Percentiles rank a stretch among this genome's conserved stretches.
These are phyloP conservation scores for Colletotrichum lini DNA, from an alignment of 2,329 filamentous ascomycete genomes.

Conservation along the genomic window DNA sequence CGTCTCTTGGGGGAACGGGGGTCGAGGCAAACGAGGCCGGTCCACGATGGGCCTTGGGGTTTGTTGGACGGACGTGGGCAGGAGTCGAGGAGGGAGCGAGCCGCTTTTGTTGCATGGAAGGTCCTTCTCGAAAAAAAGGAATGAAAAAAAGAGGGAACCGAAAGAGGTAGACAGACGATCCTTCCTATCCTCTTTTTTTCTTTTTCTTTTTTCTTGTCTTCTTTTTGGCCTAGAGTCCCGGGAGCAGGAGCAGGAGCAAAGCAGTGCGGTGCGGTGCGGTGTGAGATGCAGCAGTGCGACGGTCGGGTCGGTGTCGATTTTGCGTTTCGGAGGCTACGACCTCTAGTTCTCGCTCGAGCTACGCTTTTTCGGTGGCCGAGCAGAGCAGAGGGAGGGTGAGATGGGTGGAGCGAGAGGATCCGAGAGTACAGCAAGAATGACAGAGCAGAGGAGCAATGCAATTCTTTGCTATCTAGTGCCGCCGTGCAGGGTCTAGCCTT, in stretches of 20 bases:
- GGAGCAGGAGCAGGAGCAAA: constrained; percentile 25
- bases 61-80: neutral
- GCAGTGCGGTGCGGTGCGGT: constrained; percentile 26
- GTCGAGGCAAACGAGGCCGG: constrained; percentile 28
- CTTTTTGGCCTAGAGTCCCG: neutral
- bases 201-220: no score
- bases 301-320: constrained; percentile 28
- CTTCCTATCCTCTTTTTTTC: neutral
- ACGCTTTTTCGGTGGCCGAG: constrained; percentile 41
- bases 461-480: constrained; percentile 12
- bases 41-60: constrained; percentile 35
- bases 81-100: constrained; percentile 30
- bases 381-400: constrained; percentile 20
- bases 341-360: constrained; percentile 38
- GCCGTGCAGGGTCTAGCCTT: constrained; percentile 20
- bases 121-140: constrained; percentile 6
- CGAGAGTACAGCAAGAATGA: constrained; percentile 34
- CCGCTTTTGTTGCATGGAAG: constrained; percentile 40
- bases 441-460: constrained; percentile 15
- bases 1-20: constrained; percentile 21
- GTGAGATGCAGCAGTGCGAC: constrained; percentile 38
- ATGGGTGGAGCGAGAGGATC: constrained; percentile 25
- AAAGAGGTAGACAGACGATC: constrained; percentile 3
- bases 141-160: constrained; percentile 1
- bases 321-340: constrained; percentile 39